Evolutionary conservation across 441 rosid species (phyloP).

Genomic region (Populus hybrid): DNA sequence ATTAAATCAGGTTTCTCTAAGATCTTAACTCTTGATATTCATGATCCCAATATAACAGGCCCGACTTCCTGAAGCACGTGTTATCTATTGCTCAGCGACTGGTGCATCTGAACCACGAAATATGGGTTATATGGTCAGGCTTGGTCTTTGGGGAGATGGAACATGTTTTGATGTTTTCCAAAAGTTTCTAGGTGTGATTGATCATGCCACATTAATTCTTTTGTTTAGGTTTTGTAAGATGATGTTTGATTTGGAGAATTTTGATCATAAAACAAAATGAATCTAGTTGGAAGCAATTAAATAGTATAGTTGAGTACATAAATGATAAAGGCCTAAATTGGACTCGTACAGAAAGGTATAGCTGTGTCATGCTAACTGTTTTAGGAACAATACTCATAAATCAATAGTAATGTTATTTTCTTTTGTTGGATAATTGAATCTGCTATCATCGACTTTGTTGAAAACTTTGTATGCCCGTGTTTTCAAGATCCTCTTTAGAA

Average conservation of each 20-base stretch:
- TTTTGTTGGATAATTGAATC: background rate
- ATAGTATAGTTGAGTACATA: background rate
- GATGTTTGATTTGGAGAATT: background rate
- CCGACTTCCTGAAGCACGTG: slow-evolving; percentile 94
- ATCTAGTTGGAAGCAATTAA: background rate
- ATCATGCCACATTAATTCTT: background rate
- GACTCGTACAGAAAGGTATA: background rate
- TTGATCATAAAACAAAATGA: no score
- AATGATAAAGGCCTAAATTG: background rate
- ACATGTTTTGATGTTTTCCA: no score
- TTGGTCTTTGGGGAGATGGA: slow-evolving; percentile 99
- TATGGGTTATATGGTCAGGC: slow-evolving; percentile 99
- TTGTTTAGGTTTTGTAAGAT: background rate
- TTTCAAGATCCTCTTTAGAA: background rate
- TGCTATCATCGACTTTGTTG: background rate
- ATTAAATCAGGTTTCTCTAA: slow-evolving; percentile 22
- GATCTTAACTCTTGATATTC: slow-evolving; percentile 20
- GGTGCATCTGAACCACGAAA: slow-evolving; percentile 99
- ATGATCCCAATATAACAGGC: slow-evolving; percentile 56
- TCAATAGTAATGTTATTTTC: background rate
- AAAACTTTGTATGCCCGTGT: background rate
- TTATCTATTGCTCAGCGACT: slow-evolving; percentile 98
- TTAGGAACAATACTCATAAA: background rate
- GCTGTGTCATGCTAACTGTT: background rate
- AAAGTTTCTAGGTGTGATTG: slow-evolving; percentile 63